These are phyloP conservation scores for Meyerozyma smithsonii DNA, from an alignment of 1,139 yeast genomes.

Conservation along the genomic window DNA sequence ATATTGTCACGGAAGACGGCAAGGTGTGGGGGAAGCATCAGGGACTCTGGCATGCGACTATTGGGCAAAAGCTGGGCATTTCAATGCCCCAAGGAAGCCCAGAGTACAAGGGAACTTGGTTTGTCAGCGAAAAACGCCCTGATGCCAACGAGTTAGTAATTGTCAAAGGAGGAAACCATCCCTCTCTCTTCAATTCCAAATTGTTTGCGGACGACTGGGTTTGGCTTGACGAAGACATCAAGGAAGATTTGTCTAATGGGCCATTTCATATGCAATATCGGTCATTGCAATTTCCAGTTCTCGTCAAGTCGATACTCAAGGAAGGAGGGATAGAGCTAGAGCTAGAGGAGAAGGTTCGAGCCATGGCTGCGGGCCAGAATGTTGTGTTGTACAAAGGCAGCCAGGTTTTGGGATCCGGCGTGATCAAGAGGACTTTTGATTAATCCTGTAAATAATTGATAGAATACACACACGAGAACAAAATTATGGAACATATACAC, in stretches of 20 bases:
- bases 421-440: conserved; percentile 16
- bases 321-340: conserved; percentile 20
- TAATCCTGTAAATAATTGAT: background rate
- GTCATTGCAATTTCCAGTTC: conserved; percentile 59
- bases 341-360: conserved; percentile 48
- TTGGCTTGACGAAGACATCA: conserved; percentile 37
- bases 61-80: conserved; percentile 80
- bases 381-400: conserved; percentile 67
- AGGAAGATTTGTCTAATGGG: conserved; percentile 9
- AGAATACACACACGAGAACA: background rate
- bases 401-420: conserved; percentile 76
- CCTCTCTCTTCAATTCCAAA: conserved; percentile 45
- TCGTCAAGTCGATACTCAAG: conserved; percentile 13
- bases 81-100: conserved; percentile 88
- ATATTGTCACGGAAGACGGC: conserved; percentile 71
- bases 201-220: conserved; percentile 45
- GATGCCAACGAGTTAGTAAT: conserved; percentile 70
- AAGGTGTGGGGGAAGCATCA: conserved; percentile 72
- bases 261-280: conserved; percentile 49
- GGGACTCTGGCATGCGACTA: conserved; percentile 92
- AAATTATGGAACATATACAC: background rate
- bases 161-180: conserved; percentile 67
- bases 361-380: conserved; percentile 89
- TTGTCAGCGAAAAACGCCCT: conserved; percentile 64
- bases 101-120: conserved; percentile 75